Conservation (phyloP, 805 yeast genomes). For the Clavispora carvajalis region DNA sequence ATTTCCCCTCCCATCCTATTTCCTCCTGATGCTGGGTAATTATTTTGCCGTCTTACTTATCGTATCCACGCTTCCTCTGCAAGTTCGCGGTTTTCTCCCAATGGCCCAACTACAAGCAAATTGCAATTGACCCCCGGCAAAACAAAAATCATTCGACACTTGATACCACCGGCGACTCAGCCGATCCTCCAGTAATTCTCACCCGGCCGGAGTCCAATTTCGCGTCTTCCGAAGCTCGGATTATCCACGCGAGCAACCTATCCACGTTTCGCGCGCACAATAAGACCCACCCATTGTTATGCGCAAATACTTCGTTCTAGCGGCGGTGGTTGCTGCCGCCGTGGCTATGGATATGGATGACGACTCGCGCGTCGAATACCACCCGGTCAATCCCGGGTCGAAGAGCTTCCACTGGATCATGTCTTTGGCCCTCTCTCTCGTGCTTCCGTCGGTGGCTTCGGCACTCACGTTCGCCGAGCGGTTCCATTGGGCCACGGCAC, state of each 20-base stretch:
- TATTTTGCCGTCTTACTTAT: too few species aligned
- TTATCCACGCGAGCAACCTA: not conserved
- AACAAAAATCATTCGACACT: too few species aligned
- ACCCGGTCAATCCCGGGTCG: slow-evolving; percentile 43
- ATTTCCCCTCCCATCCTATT: too few species aligned
- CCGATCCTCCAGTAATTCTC: too few species aligned
- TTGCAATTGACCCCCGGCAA: too few species aligned
- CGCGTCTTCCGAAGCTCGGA: too few species aligned
- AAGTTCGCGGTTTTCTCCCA: too few species aligned
- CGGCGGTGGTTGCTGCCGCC: slow-evolving; percentile 3
- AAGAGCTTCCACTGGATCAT: slow-evolving; percentile 64
- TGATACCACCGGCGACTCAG: too few species aligned
- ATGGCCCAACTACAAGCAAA: too few species aligned
- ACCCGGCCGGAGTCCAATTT: too few species aligned
- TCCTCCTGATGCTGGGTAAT: too few species aligned
- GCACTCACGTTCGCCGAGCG: slow-evolving; percentile 51
- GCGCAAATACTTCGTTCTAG: not conserved
- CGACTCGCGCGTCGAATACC: slow-evolving; percentile 28
- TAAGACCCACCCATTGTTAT: not conserved
- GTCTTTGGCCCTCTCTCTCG: slow-evolving; percentile 41
- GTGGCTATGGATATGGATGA: slow-evolving; percentile 24
- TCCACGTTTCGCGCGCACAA: not conserved
- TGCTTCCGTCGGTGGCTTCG: slow-evolving; percentile 54
- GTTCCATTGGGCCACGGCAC: slow-evolving; percentile 21
- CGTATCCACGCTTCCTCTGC: too few species aligned